These are phyloP conservation scores for Lentinula guzmanii DNA, from an alignment of 768 basidiomycete species.

Conservation along the genomic window DNA sequence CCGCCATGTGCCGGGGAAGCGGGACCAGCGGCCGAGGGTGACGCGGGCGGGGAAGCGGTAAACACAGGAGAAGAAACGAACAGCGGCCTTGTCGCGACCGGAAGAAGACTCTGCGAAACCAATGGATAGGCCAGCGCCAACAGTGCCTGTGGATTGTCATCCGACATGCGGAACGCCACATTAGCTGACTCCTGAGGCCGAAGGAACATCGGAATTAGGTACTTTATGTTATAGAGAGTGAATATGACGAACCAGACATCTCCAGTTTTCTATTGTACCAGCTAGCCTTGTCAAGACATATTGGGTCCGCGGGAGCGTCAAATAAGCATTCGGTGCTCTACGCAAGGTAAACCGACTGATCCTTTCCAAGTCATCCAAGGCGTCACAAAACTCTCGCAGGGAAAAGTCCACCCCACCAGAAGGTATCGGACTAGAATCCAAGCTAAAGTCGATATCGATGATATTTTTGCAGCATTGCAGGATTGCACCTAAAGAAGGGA, in stretches of 20 bases:
- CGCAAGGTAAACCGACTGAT: constrained; percentile 46
- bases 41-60: not conserved
- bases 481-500: constrained; percentile 31
- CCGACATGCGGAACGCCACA: constrained; percentile 51
- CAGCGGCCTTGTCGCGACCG: not conserved
- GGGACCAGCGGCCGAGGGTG: not conserved
- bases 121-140: not conserved
- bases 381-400: constrained; percentile 32
- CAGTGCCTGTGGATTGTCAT: constrained; percentile 21
- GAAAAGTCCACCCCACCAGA: constrained; percentile 16
- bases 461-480: constrained; percentile 20
- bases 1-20: constrained; percentile 12
- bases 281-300: constrained; percentile 42
- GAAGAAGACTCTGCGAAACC: not conserved
- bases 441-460: constrained; percentile 10
- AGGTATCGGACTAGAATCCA: constrained; percentile 29
- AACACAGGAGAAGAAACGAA: not conserved
- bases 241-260: constrained; percentile 36
- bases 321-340: constrained; percentile 45
- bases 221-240: not conserved
- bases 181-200: constrained; percentile 42
- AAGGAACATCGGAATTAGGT: not conserved
- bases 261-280: constrained; percentile 35
- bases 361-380: constrained; percentile 26
- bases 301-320: constrained; percentile 43